These are phyloP conservation scores for Ogataea degrootiae DNA, from an alignment of 805 yeast genomes.

Conservation along the genomic window DNA sequence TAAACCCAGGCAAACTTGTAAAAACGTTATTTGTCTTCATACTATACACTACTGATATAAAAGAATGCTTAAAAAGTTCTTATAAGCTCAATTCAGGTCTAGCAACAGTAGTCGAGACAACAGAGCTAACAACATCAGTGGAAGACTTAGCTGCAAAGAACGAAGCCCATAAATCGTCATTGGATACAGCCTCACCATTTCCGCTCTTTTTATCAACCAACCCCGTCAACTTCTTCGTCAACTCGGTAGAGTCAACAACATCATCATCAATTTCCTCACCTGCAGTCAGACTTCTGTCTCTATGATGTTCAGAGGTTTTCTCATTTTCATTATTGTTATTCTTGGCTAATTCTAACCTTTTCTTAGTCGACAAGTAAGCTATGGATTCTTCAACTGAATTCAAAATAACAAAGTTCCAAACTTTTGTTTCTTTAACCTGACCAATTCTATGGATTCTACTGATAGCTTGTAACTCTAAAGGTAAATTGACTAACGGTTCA, in stretches of 20 bases:
- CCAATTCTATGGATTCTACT: conserved; percentile 93
- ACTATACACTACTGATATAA: too few species aligned
- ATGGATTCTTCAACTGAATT: conserved; percentile 89
- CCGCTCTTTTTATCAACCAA: conserved; percentile 40
- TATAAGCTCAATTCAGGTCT: conserved; percentile 3
- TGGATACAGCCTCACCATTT: conserved; percentile 57
- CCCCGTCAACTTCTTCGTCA: conserved; percentile 47
- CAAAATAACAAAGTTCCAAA: conserved; percentile 86
- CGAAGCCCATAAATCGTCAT: conserved; percentile 58
- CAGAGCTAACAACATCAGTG: conserved; percentile 14
- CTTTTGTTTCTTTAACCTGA: conserved; percentile 72
- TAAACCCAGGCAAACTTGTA: too few species aligned
- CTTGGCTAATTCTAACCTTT: conserved; percentile 42
- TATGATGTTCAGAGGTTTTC: conserved; percentile 1
- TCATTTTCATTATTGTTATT: conserved; percentile 13
- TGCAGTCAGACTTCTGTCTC: conserved; percentile 19
- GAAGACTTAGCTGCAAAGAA: conserved; percentile 40
- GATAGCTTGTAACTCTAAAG: conserved; percentile 86
- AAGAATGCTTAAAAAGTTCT: too few species aligned
- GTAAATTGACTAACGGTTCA: conserved; percentile 86
- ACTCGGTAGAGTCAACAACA: conserved; percentile 50
- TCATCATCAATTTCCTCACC: conserved; percentile 28
- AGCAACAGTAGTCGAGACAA: conserved; percentile 12
- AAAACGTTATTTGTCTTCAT: too few species aligned
- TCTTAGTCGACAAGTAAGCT: conserved; percentile 59